A percentile compares a stretch with the other conserved stretches of the same genome.
These are phyloP conservation scores for Xerocomus spinulosus DNA, from an alignment of 768 basidiomycete species.

Conservation along the genomic window DNA sequence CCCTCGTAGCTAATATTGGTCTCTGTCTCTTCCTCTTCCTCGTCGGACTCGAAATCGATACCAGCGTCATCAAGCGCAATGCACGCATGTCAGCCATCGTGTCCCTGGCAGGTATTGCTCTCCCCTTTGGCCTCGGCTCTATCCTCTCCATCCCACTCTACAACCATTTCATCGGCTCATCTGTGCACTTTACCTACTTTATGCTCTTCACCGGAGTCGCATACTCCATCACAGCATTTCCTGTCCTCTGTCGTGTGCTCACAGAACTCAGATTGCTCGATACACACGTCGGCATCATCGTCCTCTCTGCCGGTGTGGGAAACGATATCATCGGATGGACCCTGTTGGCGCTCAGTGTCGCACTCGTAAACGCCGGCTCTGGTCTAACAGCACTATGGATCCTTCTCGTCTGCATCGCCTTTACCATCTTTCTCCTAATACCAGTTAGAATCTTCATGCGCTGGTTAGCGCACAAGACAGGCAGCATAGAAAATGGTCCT, in stretches of 20 bases:
- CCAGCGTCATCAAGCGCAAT: constrained; percentile 71
- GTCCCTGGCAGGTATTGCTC: constrained; percentile 74
- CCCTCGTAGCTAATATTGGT: constrained; percentile 85
- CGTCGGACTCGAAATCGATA: constrained; percentile 90
- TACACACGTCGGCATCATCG: constrained; percentile 88
- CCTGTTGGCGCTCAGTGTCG: constrained; percentile 84
- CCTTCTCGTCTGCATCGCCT: constrained; percentile 73
- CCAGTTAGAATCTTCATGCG: constrained; percentile 55
- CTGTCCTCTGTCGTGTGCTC: constrained; percentile 81
- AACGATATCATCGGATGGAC: constrained; percentile 88
- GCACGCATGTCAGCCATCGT: constrained; percentile 63
- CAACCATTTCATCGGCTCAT: constrained; percentile 55
- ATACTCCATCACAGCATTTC: constrained; percentile 84
- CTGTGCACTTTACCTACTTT: constrained; percentile 78
- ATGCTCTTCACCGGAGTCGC: constrained; percentile 94
- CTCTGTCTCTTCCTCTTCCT: constrained; percentile 87
- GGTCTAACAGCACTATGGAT: constrained; percentile 86
- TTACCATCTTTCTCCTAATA: constrained; percentile 72
- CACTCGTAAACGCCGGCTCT: constrained; percentile 82
- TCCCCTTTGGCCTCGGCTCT: constrained; percentile 87
- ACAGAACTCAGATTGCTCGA: constrained; percentile 89
- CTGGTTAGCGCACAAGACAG: constrained; percentile 75
- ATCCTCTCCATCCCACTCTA: constrained; percentile 56
- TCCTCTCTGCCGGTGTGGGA: constrained; percentile 88
- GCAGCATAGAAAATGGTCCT: constrained; percentile 78